Evolutionary conservation across 75 land plant species (phyloP).

Genomic region (Adiantum capillusveneris): DNA sequence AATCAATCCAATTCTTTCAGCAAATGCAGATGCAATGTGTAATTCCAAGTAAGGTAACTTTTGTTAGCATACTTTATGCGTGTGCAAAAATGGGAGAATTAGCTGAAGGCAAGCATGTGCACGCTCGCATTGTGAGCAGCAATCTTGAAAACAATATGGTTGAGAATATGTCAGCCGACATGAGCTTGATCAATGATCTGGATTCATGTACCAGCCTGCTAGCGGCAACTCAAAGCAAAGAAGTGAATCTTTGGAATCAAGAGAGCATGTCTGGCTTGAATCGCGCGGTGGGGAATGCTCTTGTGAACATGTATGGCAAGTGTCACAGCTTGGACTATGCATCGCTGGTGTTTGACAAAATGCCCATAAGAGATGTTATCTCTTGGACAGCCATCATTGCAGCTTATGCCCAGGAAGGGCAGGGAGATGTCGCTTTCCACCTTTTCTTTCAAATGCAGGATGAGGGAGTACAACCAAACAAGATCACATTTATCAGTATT

Average conservation of each 20-base stretch:
- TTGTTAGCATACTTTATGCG: constrained; percentile 12
- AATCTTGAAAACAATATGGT: too few relatives aligned
- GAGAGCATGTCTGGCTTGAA: neutral
- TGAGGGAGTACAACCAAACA: constrained; percentile 11
- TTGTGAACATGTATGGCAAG: constrained; percentile 21
- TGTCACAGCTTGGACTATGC: constrained; percentile 9
- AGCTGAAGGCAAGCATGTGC: constrained; percentile 4
- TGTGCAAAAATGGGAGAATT: constrained; percentile 6
- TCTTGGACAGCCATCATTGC: constrained; percentile 17
- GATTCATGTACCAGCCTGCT: too few relatives aligned
- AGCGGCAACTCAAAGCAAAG: too few relatives aligned
- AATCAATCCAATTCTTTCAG: constrained; percentile 7
- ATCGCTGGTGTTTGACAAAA: constrained; percentile 9
- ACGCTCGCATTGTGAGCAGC: neutral
- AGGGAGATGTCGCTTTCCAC: constrained; percentile 1
- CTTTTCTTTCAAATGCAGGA: constrained; percentile 13
- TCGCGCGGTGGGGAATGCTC: constrained; percentile 10
- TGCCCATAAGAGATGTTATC: constrained; percentile 4
- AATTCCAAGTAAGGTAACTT: constrained; percentile 6
- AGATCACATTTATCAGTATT: constrained; percentile 8
- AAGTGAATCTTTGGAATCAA: too few relatives aligned
- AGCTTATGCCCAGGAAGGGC: constrained; percentile 13
- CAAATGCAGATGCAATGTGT: constrained; percentile 11
- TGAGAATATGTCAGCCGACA: too few relatives aligned
- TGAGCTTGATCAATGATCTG: too few relatives aligned